Evolutionary conservation across 345 rosid species (phyloP).

Genomic region (Eucalyptus camaldulensis): DNA sequence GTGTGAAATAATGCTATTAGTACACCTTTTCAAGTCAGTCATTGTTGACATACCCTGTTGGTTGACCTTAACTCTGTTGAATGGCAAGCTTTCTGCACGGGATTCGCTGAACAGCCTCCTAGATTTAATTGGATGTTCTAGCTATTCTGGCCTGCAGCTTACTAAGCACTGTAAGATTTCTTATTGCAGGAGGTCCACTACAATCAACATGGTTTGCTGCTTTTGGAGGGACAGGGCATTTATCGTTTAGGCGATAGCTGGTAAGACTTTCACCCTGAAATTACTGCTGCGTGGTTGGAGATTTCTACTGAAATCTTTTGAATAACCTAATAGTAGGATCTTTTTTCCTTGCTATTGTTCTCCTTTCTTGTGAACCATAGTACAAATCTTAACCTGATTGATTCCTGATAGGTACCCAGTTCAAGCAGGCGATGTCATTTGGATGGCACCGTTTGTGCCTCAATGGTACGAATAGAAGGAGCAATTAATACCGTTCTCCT

Average conservation of each 20-base stretch:
- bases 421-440: slow-evolving; percentile 88
- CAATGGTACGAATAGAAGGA: slow-evolving; percentile 52
- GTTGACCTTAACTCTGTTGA: not conserved
- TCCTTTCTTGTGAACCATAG: not conserved
- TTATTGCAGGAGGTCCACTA: slow-evolving; percentile 77
- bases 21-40: not conserved
- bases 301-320: not conserved
- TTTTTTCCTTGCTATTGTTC: not conserved
- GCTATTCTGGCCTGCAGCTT: not conserved
- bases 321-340: not conserved
- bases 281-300: not conserved
- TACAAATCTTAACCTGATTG: not conserved
- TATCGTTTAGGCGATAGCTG: slow-evolving; percentile 87
- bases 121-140: not conserved
- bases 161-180: not conserved
- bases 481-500: not conserved
- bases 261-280: slow-evolving; percentile 13
- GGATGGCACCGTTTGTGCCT: slow-evolving; percentile 99
- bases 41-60: not conserved
- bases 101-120: not conserved
- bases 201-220: slow-evolving; percentile 90
- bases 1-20: not conserved
- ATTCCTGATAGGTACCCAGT: slow-evolving; percentile 62
- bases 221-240: slow-evolving; percentile 88
- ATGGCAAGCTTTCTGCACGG: not conserved